Evolutionary conservation across 495 filamentous ascomycete genomes (phyloP).

Genomic region (Aspergillus asperescens): DNA sequence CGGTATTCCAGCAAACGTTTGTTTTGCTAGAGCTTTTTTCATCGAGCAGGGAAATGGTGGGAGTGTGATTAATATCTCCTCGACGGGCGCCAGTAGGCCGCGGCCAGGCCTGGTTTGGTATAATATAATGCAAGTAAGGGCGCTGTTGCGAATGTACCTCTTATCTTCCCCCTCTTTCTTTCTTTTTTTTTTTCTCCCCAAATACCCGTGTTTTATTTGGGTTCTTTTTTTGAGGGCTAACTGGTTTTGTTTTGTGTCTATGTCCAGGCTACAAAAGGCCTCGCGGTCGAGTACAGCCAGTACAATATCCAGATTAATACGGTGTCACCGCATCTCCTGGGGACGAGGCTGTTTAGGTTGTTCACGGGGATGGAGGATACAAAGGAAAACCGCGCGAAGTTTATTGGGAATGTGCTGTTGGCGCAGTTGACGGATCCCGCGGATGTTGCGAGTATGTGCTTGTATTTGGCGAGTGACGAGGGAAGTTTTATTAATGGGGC

Average conservation of each 20-base stretch:
- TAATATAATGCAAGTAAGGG: conserved; percentile 70
- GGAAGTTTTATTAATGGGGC: conserved; percentile 64
- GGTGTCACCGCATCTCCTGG: conserved; percentile 56
- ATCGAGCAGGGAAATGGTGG: conserved; percentile 54
- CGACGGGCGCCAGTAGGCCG: conserved; percentile 58
- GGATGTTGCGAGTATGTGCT: conserved; percentile 63
- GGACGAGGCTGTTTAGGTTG: conserved; percentile 58
- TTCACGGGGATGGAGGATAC: conserved; percentile 65
- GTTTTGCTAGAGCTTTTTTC: no score
- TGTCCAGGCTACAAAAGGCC: conserved; percentile 53
- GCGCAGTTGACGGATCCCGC: conserved; percentile 57
- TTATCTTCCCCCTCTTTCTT: not conserved
- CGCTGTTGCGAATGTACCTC: conserved; percentile 54
- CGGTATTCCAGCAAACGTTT: no score
- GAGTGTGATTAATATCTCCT: conserved; percentile 61
- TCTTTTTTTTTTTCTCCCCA: not conserved
- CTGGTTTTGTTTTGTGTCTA: not conserved
- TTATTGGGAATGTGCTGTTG: conserved; percentile 61
- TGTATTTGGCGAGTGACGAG: conserved; percentile 64
- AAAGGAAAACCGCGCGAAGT: conserved; percentile 61
- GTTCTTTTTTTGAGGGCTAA: no score
- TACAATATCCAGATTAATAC: conserved; percentile 62
- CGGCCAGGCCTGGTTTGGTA: conserved; percentile 53
- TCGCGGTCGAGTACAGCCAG: conserved; percentile 63
- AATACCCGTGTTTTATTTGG: no score